These are phyloP conservation scores for Nakazawaea laoshanensis DNA, from an alignment of 805 yeast species.

Conservation along the genomic window DNA sequence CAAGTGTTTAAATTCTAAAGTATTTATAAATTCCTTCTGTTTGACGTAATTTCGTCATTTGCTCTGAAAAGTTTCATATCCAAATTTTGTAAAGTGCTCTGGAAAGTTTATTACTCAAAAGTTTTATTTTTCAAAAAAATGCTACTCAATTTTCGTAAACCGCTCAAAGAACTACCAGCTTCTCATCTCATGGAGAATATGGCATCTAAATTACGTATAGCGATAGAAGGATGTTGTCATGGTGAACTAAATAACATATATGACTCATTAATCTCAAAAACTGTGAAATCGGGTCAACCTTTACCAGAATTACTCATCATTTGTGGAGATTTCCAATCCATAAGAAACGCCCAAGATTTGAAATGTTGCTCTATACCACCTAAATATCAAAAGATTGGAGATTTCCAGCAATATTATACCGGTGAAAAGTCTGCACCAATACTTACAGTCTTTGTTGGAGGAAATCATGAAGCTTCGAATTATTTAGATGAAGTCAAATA, in stretches of 20 bases:
- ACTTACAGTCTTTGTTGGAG: constrained; percentile 80
- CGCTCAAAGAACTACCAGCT: too few species aligned
- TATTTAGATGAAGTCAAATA: constrained; percentile 61
- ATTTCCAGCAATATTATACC: constrained; percentile 64
- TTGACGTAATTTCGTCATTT: too few species aligned
- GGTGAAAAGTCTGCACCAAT: constrained; percentile 62
- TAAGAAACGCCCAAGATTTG: constrained; percentile 57
- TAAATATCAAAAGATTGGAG: constrained; percentile 71
- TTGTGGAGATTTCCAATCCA: constrained; percentile 89
- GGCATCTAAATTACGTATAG: too few species aligned
- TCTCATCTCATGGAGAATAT: too few species aligned
- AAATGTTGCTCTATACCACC: constrained; percentile 68
- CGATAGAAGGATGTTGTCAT: constrained; percentile 88
- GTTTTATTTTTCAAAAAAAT: too few species aligned
- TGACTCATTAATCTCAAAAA: constrained; percentile 12
- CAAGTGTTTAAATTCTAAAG: constrained; percentile 80
- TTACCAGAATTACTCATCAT: constrained; percentile 58
- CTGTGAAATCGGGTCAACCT: constrained; percentile 16
- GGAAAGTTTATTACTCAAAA: too few species aligned
- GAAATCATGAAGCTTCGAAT: constrained; percentile 89
- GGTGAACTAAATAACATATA: constrained; percentile 67
- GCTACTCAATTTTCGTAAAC: too few species aligned
- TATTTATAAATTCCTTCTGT: too few species aligned
- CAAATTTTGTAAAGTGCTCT: too few species aligned
- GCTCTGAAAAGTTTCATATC: too few species aligned